These are phyloP conservation scores for Fallopia convolvulus DNA, from an alignment of 148 eudicot species.

Conservation along the genomic window DNA sequence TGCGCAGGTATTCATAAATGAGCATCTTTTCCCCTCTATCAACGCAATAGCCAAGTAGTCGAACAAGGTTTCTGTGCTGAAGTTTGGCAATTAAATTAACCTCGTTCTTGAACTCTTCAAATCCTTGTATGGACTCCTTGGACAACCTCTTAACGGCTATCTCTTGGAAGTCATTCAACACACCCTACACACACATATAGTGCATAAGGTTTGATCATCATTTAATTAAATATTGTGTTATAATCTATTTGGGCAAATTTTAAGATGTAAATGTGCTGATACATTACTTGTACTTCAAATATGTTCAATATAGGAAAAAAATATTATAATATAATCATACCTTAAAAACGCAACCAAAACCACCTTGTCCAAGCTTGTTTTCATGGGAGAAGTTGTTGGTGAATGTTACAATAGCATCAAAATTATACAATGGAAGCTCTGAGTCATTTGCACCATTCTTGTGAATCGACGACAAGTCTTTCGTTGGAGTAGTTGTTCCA, in stretches of 20 bases:
- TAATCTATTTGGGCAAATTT: no score
- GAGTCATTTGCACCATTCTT: background rate
- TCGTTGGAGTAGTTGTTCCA: background rate
- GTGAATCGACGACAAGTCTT: background rate
- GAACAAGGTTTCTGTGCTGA: slow-evolving; percentile 13
- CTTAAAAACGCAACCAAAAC: slow-evolving; percentile 4
- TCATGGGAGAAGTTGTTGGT: background rate
- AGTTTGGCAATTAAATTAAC: slow-evolving; percentile 13
- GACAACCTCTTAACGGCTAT: slow-evolving; percentile 16
- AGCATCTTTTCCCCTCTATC: background rate
- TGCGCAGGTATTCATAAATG: slow-evolving; percentile 6
- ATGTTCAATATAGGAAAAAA: background rate
- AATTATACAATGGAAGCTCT: slow-evolving; percentile 5
- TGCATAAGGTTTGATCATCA: background rate
- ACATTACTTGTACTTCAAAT: no score
- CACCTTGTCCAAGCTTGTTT: slow-evolving; percentile 9
- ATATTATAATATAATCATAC: background rate
- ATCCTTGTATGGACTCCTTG: slow-evolving; percentile 4
- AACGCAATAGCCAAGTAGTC: slow-evolving; percentile 1
- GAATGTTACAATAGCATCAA: background rate
- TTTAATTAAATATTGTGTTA: no score
- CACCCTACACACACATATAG: background rate
- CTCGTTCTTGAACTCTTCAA: slow-evolving; percentile 11
- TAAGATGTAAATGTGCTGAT: no score
- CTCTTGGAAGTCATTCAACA: background rate